Conservation (phyloP, 148 eudicot genomes). For the Selenicereus undatus region DNA sequence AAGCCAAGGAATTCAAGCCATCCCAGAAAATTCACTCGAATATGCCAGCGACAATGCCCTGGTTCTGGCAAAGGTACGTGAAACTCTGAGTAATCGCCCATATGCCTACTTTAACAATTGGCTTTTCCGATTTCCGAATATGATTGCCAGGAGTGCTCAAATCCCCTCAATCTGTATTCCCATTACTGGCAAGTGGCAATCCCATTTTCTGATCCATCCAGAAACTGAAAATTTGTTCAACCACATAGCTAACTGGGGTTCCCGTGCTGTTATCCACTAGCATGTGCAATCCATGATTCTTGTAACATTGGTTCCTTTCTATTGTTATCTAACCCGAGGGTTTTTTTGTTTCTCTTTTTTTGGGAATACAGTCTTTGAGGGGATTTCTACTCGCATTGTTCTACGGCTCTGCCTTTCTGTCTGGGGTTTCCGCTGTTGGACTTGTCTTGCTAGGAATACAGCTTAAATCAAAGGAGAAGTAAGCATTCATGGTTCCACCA, state of each 20-base stretch:
- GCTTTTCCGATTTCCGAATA: background rate
- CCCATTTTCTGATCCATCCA: background rate
- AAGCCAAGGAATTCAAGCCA: constrained; percentile 85
- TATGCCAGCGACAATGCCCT: constrained; percentile 90
- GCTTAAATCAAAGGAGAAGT: constrained; percentile 58
- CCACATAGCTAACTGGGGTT: background rate
- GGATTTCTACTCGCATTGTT: constrained; percentile 53
- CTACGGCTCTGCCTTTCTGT: constrained; percentile 64
- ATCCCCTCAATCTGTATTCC: background rate
- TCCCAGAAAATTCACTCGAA: constrained; percentile 72
- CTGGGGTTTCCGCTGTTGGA: constrained; percentile 60
- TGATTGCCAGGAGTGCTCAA: background rate
- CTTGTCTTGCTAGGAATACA: constrained; percentile 63
- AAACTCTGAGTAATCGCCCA: background rate
- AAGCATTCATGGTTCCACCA: constrained; percentile 14
- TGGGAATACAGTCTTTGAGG: constrained; percentile 69
- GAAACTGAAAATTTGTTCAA: background rate
- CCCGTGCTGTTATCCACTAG: background rate
- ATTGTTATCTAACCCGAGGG: background rate
- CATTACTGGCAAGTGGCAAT: background rate
- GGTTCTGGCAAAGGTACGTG: constrained; percentile 69
- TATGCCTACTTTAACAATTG: background rate
- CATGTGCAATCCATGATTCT: background rate
- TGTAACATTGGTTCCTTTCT: too few species aligned
- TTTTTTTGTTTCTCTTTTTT: background rate